A percentile compares a stretch with the other conserved stretches of the same genome.
Evolutionary conservation across 441 rosid genomes (phyloP).

Genomic region (Breynia disticha): DNA sequence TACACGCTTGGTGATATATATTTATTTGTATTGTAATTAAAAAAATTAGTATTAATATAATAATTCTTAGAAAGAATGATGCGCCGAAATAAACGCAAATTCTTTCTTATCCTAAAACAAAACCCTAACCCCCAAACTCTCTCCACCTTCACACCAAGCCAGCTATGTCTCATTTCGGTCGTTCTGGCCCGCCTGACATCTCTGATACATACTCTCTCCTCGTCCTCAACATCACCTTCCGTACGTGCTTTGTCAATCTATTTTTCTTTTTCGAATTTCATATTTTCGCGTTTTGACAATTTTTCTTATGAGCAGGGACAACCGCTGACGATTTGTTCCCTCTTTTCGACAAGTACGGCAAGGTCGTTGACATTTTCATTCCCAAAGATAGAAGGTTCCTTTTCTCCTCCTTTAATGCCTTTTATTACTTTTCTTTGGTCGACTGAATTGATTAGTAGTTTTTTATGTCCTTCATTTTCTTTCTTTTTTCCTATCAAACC

Average conservation of each 20-base stretch:
- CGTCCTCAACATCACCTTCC: conserved; percentile 93
- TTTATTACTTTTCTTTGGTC: neutral
- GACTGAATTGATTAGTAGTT: too few relatives aligned
- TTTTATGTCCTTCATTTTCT: too few relatives aligned
- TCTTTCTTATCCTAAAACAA: too few relatives aligned
- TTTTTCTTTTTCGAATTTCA: neutral
- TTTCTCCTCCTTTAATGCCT: neutral
- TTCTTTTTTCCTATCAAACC: too few relatives aligned
- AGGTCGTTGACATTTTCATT: conserved; percentile 64
- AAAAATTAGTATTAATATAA: too few relatives aligned
- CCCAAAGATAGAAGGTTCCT: conserved; percentile 53
- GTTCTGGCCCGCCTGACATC: conserved; percentile 97
- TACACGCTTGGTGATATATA: too few relatives aligned
- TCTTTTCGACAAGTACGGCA: conserved; percentile 62
- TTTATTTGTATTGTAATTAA: too few relatives aligned
- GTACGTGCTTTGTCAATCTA: conserved; percentile 21
- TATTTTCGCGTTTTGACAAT: neutral
- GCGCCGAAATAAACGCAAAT: too few relatives aligned
- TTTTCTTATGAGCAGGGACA: conserved; percentile 32
- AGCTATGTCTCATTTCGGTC: conserved; percentile 89
- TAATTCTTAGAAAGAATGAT: too few relatives aligned
- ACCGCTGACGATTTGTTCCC: conserved; percentile 69
- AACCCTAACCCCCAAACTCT: neutral
- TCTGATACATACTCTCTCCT: conserved; percentile 89
- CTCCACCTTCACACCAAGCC: conserved; percentile 1